Conservation (phyloP, 305 asterid species). For the Coffea humblotiana region DNA sequence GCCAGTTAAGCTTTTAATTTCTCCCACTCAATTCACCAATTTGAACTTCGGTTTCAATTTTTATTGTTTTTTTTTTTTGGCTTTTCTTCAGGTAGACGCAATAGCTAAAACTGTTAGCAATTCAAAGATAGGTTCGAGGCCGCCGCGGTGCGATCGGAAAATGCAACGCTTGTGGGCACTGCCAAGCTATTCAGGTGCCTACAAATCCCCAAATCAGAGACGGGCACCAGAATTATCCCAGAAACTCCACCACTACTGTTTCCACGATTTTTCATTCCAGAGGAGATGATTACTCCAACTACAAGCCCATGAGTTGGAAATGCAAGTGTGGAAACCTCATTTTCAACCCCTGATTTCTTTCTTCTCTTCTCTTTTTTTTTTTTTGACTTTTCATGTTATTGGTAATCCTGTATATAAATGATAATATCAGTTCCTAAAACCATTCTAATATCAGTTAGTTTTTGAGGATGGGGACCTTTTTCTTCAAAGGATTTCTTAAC, state of each 20-base stretch:
- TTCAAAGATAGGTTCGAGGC: slow-evolving; percentile 65
- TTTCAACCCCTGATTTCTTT: slow-evolving; percentile 53
- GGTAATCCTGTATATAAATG: slow-evolving; percentile 15
- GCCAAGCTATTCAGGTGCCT: slow-evolving; percentile 86
- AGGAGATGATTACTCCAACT: slow-evolving; percentile 51
- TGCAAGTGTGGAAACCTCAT: slow-evolving; percentile 78
- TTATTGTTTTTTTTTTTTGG: not conserved
- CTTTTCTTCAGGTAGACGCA: slow-evolving; percentile 20
- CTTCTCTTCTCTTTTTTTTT: not conserved
- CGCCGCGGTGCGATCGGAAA: slow-evolving; percentile 70
- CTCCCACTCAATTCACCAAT: too few relatives aligned
- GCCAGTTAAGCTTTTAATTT: not conserved
- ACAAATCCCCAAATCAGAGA: slow-evolving; percentile 47
- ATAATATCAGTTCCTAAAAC: not conserved
- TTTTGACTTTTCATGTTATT: not conserved
- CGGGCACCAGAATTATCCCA: slow-evolving; percentile 25
- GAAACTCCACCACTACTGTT: slow-evolving; percentile 17
- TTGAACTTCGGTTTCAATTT: not conserved
- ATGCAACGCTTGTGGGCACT: slow-evolving; percentile 56
- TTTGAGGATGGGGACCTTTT: not conserved
- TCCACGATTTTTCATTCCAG: slow-evolving; percentile 24
- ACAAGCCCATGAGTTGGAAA: slow-evolving; percentile 94
- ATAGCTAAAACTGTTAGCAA: slow-evolving; percentile 33
- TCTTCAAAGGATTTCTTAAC: not conserved
- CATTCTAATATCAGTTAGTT: not conserved